Evolutionary conservation across 1,139 yeast species (phyloP).

Genomic region (Scheffersomyces stambukii): DNA sequence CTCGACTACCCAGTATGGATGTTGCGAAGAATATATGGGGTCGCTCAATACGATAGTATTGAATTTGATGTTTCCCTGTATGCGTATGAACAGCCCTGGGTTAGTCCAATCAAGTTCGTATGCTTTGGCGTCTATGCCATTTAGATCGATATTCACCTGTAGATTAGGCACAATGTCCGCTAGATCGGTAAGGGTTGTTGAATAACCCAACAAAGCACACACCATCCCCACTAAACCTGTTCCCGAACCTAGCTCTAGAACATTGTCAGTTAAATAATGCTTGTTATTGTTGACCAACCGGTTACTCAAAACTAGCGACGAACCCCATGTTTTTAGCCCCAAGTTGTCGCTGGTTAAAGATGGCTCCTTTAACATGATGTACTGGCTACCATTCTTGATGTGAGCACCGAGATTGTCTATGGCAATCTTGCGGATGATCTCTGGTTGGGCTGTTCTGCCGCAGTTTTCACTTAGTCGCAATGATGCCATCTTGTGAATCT

Average conservation of each 20-base stretch:
- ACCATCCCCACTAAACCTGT: constrained; percentile 87
- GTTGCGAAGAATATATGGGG: constrained; percentile 80
- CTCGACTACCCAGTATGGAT: constrained; percentile 67
- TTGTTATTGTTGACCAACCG: constrained; percentile 26
- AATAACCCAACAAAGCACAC: constrained; percentile 46
- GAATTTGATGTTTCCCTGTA: constrained; percentile 26
- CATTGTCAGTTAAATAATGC: constrained; percentile 31
- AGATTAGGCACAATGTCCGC: constrained; percentile 73
- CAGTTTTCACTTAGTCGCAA: constrained; percentile 73
- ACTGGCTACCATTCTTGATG: constrained; percentile 9
- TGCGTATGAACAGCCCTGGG: constrained; percentile 37
- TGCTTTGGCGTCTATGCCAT: constrained; percentile 35
- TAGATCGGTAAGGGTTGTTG: constrained; percentile 68
- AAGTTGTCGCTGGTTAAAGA: constrained; percentile 80
- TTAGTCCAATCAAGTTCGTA: constrained; percentile 75
- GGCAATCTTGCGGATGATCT: constrained; percentile 48
- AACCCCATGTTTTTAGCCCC: constrained; percentile 96
- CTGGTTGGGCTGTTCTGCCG: constrained; percentile 84
- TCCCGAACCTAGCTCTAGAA: constrained; percentile 88
- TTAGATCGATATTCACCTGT: constrained; percentile 49
- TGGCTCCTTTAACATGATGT: constrained; percentile 66
- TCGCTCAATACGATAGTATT: constrained; percentile 73
- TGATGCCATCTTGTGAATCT: constrained; percentile 54
- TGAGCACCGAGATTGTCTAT: constrained; percentile 27
- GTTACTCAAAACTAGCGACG: constrained; percentile 68